Evolutionary conservation across 2,329 filamentous ascomycete genomes (phyloP).

Genomic region (Helicocarpus griseus): DNA sequence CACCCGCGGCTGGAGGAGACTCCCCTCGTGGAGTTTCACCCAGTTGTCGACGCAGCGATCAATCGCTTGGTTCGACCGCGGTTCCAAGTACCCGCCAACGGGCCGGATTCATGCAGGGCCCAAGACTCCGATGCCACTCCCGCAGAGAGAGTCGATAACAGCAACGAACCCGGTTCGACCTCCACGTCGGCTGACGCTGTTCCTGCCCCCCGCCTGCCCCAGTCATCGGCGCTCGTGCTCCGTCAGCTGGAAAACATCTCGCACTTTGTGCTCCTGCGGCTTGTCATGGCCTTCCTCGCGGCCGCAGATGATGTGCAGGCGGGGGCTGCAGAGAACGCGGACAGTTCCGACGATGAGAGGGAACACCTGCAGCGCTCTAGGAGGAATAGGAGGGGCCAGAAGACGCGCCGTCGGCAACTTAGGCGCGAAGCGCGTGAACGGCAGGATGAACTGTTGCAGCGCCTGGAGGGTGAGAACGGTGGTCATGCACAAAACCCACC

Average conservation of each 20-base stretch:
- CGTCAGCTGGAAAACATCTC: conserved; percentile 14
- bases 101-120: conserved; percentile 8
- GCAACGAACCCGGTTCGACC: conserved; percentile 10
- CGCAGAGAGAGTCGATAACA: conserved; percentile 1
- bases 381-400: conserved; percentile 8
- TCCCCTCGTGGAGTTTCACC: conserved; percentile 1
- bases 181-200: conserved; percentile 10
- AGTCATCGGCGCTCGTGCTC: conserved; percentile 14
- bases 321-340: conserved; percentile 1
- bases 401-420: conserved; percentile 3
- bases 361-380: background rate
- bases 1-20: conserved; percentile 4
- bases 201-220: conserved; percentile 11
- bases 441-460: conserved; percentile 6
- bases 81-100: conserved; percentile 2
- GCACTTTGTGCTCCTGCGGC: conserved; percentile 9
- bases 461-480: conserved; percentile 4
- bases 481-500: background rate
- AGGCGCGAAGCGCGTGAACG: conserved; percentile 6
- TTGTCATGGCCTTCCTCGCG: conserved; percentile 7
- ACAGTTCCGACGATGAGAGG: conserved; percentile 4
- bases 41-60: conserved; percentile 8
- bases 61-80: conserved; percentile 7
- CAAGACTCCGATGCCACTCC: conserved; percentile 6
- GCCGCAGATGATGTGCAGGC: conserved; percentile 3